A percentile compares a stretch with the other conserved stretches of the same genome.
phyloP scores from a whole-genome alignment of 306 rosid genomes.

The Amphicarpaea edgeworthii region DNA sequence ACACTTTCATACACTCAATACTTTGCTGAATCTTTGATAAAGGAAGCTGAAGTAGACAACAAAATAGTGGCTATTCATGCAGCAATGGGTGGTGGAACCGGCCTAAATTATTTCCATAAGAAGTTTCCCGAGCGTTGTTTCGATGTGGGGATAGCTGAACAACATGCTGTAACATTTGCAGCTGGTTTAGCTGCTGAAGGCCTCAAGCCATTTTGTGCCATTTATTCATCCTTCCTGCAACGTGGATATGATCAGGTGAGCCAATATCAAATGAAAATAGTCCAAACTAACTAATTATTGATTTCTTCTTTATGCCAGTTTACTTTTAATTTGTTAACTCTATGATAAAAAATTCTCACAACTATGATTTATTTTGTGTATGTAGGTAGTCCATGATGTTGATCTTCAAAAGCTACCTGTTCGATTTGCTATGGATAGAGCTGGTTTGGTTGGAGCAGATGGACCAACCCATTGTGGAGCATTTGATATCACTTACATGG shows the following conservation, averaged over 20 bases:
- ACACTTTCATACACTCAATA: slow-evolving; percentile 84
- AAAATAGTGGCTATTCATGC: slow-evolving; percentile 92
- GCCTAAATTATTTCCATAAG: slow-evolving; percentile 88
- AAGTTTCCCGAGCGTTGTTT: slow-evolving; percentile 87
- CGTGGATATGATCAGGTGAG: slow-evolving; percentile 92
- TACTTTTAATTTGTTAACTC: background rate
- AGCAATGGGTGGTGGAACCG: slow-evolving; percentile 98
- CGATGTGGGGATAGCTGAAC: slow-evolving; percentile 95
- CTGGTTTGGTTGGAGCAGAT: slow-evolving; percentile 96
- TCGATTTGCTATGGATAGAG: slow-evolving; percentile 90
- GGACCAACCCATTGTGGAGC: slow-evolving; percentile 99
- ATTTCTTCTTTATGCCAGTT: background rate
- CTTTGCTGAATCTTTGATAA: slow-evolving; percentile 84
- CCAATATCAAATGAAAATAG: slow-evolving; percentile 10
- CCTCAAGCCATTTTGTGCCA: slow-evolving; percentile 91
- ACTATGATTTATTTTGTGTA: slow-evolving; percentile 21
- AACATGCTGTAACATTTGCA: slow-evolving; percentile 94
- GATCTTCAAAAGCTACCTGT: slow-evolving; percentile 94
- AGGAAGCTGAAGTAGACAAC: slow-evolving; percentile 82
- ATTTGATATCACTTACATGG: slow-evolving; percentile 91
- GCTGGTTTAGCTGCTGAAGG: slow-evolving; percentile 98
- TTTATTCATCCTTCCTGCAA: slow-evolving; percentile 90
- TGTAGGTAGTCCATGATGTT: slow-evolving; percentile 88
- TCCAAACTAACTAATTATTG: background rate
- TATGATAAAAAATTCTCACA: background rate